Conservation (phyloP, 2,329 filamentous ascomycete genomes). For the Talaromyces islandicus region DNA sequence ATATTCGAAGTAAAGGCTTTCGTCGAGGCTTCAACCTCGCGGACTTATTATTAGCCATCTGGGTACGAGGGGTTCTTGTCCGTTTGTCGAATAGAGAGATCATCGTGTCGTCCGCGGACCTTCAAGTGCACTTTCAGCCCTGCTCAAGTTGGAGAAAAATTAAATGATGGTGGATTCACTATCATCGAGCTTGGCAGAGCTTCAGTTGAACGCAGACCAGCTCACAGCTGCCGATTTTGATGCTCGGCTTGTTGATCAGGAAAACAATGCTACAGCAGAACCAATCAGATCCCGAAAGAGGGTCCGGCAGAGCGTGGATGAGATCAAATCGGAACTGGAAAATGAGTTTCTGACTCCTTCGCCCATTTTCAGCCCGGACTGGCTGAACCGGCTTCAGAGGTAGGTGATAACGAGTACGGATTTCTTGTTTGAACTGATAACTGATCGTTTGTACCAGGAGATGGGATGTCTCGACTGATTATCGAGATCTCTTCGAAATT, state of each 20-base stretch:
- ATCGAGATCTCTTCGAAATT: constrained; percentile 77
- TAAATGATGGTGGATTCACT: constrained; percentile 21
- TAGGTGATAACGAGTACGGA: constrained; percentile 24
- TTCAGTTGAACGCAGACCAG: constrained; percentile 20
- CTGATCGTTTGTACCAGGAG: constrained; percentile 34
- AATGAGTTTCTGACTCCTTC: constrained; percentile 73
- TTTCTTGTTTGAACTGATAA: neutral
- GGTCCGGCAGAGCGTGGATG: constrained; percentile 45
- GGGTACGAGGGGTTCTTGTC: neutral
- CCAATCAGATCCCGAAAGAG: constrained; percentile 38
- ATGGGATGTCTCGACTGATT: constrained; percentile 78
- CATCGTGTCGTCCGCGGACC: neutral
- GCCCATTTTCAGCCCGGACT: constrained; percentile 70
- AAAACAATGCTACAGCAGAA: constrained; percentile 21
- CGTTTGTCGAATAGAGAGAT: neutral
- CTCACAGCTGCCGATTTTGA: constrained; percentile 22
- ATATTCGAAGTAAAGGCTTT: neutral
- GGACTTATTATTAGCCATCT: neutral
- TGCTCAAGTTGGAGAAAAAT: neutral
- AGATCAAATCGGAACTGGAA: constrained; percentile 67
- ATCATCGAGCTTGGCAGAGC: constrained; percentile 20
- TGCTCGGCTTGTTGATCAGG: constrained; percentile 23
- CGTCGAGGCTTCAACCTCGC: neutral
- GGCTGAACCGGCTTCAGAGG: constrained; percentile 86
- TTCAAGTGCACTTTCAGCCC: neutral